Evolutionary conservation across 306 rosid genomes (phyloP).

Genomic region (Mimosa pudica): DNA sequence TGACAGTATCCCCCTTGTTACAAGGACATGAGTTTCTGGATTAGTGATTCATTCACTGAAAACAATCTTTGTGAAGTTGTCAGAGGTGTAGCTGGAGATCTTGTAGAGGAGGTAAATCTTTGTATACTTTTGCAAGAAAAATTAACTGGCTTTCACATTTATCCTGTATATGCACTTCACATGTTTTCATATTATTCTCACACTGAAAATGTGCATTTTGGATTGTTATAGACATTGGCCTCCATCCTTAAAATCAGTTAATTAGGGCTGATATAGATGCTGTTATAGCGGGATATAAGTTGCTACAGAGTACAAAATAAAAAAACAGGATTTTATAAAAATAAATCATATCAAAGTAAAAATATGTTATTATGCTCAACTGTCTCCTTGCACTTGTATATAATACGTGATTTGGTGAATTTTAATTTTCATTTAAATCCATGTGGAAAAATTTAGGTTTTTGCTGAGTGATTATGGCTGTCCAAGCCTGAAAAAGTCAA

Average conservation of each 20-base stretch:
- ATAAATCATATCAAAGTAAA: too few relatives aligned
- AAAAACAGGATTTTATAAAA: too few relatives aligned
- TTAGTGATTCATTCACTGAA: constrained; percentile 83
- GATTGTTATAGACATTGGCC: neutral
- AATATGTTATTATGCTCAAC: too few relatives aligned
- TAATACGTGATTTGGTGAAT: too few relatives aligned
- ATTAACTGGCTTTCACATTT: neutral
- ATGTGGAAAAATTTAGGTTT: too few relatives aligned
- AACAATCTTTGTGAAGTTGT: constrained; percentile 97
- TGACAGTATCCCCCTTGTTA: constrained; percentile 94
- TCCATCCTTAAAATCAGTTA: too few relatives aligned
- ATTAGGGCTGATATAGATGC: too few relatives aligned
- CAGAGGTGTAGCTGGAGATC: constrained; percentile 92
- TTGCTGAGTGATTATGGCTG: neutral
- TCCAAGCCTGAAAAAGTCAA: neutral
- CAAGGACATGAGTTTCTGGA: constrained; percentile 97
- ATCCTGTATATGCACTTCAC: constrained; percentile 3
- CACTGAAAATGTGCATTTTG: neutral
- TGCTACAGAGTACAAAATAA: too few relatives aligned
- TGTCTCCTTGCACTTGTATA: too few relatives aligned
- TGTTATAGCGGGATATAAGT: too few relatives aligned
- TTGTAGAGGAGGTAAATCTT: constrained; percentile 89
- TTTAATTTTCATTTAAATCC: too few relatives aligned
- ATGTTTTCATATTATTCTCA: neutral
- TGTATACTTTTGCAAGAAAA: constrained; percentile 5